These are phyloP conservation scores for Sanguinoderma infundibulare DNA, from an alignment of 1,284 basidiomycete genomes.

Conservation along the genomic window DNA sequence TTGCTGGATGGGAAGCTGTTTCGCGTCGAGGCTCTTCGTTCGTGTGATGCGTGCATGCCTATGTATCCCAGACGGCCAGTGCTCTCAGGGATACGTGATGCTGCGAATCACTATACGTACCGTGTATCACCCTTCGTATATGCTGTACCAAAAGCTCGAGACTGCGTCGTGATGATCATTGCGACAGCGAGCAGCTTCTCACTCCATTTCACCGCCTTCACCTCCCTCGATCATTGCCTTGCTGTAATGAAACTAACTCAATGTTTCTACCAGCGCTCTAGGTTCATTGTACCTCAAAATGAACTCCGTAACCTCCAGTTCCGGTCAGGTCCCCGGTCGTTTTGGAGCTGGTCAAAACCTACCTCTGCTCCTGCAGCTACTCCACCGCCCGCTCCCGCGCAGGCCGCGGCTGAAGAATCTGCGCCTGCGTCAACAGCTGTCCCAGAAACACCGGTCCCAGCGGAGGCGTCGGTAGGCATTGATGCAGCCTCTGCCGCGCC, in stretches of 20 bases:
- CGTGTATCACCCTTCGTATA: too few species aligned
- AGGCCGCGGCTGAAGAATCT: not conserved
- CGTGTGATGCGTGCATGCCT: not conserved
- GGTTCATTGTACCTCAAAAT: not conserved
- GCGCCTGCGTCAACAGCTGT: not conserved
- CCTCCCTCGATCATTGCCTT: not conserved
- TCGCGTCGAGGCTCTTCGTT: not conserved
- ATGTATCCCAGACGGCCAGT: too few species aligned
- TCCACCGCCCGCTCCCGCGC: not conserved
- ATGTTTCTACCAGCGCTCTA: not conserved
- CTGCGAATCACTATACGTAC: too few species aligned
- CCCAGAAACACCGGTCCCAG: not conserved
- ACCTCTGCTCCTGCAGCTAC: not conserved
- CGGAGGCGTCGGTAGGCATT: constrained; percentile 11
- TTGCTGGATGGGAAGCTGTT: not conserved
- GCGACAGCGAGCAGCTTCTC: too few species aligned
- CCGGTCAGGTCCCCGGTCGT: constrained; percentile 20
- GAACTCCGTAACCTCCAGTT: constrained; percentile 15
- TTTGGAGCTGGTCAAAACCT: constrained; percentile 29
- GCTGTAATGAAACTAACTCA: not conserved
- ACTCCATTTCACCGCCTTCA: not conserved
- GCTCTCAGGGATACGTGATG: too few species aligned
- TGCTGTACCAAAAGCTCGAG: too few species aligned
- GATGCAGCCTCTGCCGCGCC: constrained; percentile 15
- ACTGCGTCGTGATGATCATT: too few species aligned